phyloP scores from a whole-genome alignment of 805 yeast genomes.

The Blastobotrys parvus region DNA sequence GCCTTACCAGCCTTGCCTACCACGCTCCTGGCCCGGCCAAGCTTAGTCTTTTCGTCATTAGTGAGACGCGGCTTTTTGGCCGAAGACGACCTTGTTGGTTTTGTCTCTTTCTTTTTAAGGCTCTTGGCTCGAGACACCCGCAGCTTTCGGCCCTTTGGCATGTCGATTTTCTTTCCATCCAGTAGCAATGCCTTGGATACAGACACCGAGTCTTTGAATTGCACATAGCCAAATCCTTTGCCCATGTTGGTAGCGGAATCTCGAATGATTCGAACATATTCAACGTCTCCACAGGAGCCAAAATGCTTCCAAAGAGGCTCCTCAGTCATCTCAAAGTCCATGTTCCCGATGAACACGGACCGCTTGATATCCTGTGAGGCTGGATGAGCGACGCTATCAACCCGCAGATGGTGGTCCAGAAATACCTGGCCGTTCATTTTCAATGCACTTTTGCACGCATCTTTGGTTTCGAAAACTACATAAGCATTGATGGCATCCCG shows the following conservation, averaged over 20 bases:
- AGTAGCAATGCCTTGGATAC: constrained; percentile 77
- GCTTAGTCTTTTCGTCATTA: constrained; percentile 62
- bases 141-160: constrained; percentile 44
- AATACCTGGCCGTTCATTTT: constrained; percentile 60
- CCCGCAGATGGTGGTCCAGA: constrained; percentile 69
- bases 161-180: constrained; percentile 53
- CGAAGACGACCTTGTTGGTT: constrained; percentile 17
- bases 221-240: constrained; percentile 95
- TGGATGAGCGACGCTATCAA: constrained; percentile 92
- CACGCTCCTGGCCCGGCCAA: constrained; percentile 71
- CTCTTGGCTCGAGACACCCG: constrained; percentile 68
- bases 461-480: constrained; percentile 57
- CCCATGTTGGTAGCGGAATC: constrained; percentile 93
- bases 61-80: constrained; percentile 33
- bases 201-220: constrained; percentile 55
- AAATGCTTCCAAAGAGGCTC: constrained; percentile 84
- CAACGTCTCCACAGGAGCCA: constrained; percentile 58
- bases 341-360: constrained; percentile 85
- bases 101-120: constrained; percentile 9
- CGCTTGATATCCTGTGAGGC: constrained; percentile 74
- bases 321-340: constrained; percentile 88
- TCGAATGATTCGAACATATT: constrained; percentile 82
- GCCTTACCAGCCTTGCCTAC: constrained; percentile 76
- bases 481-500: constrained; percentile 85
- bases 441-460: constrained; percentile 37